Percentiles rank a stretch among this genome's conserved stretches.
phyloP scores from a whole-genome alignment of 129 eudicot genomes.

The Silybum marianum region DNA sequence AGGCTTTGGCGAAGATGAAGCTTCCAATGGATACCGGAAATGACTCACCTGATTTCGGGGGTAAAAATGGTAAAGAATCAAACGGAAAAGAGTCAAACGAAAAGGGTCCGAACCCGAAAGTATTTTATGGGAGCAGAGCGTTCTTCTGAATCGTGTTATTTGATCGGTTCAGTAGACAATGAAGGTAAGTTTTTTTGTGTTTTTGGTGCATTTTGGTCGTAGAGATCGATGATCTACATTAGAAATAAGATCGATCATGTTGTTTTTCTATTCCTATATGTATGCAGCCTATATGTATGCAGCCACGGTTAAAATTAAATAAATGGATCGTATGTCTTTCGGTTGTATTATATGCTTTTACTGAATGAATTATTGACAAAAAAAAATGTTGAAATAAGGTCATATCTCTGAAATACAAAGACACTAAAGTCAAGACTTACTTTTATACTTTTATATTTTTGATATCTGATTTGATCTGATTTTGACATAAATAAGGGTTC shows the following conservation, averaged over 20 bases:
- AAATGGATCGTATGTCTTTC: neutral
- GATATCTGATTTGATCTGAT: too few species aligned
- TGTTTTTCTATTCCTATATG: conserved; percentile 14
- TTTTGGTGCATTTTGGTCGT: conserved; percentile 1
- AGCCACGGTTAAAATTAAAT: conserved; percentile 9
- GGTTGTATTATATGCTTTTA: neutral
- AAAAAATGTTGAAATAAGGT: neutral
- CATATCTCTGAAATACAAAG: too few species aligned
- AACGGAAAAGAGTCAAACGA: conserved; percentile 31
- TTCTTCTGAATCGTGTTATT: conserved; percentile 40
- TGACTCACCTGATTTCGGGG: conserved; percentile 17
- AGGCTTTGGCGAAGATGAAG: conserved; percentile 49
- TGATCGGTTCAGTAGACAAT: conserved; percentile 14
- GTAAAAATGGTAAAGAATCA: conserved; percentile 25
- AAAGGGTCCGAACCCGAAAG: conserved; percentile 40
- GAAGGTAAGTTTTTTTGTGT: neutral
- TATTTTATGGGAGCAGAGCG: conserved; percentile 57
- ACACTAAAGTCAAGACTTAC: too few species aligned
- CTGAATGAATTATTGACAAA: neutral
- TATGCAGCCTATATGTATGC: conserved; percentile 24
- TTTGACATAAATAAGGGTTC: too few species aligned
- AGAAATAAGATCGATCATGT: conserved; percentile 15
- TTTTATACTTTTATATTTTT: too few species aligned
- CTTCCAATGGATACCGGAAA: conserved; percentile 36
- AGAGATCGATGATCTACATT: conserved; percentile 14